Base-by-base conservation (phyloP, 352 stramenopile species). In the Blastocystis sp. region DNA sequence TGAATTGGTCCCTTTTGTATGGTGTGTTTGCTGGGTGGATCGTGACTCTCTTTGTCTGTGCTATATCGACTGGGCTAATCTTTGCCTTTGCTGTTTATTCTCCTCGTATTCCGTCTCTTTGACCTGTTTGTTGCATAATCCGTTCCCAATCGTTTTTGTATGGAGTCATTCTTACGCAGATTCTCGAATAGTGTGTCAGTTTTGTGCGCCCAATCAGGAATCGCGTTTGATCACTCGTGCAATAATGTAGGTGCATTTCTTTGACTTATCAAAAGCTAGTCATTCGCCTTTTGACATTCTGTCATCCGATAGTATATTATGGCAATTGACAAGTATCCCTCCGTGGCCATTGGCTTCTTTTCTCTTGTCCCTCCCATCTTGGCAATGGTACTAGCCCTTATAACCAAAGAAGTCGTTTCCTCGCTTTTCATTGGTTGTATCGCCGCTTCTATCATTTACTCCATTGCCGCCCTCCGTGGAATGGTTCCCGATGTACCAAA, bases 31-130 rank as follows among this genome's bases (percentile, higher is more conserved):
- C 81, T 29, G 87, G 87, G 24, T 90, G 88, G 87, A 54, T 89
- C n/a, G 59, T 87, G 34, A 90, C 88, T n/a, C 38, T 89, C 36
- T 40, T 89, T 63, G 67, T 90, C 24, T 86, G 75, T 56, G 87
- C 67, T 29, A n/a, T 87, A 16, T 57, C 51, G 24, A 84, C 65
- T 27, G 88, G 85, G 8, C 32, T 88, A 36, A 73, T 89, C 21
- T 88, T 88, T 79, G 63, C 84, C 6, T 87, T 87, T 75, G 65
- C 53, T 53, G 32, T 87, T 18, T 84, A 84, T 44, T 85, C 75
- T 32, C 75, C 75, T 40, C 61, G 63, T 29, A 14, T 81, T 36
- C 16, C 24, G 16, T 42, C 42, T 51, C 61, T 48, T 72, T 42
- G 34, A 51, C 16, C 24, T 34, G 21, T 16, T 38, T 67, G 18